Evolutionary conservation across 2,329 filamentous ascomycete genomes (phyloP), one percentile per base, ranked within the genome.

Genomic region (Aureobasidium lini): DNA sequence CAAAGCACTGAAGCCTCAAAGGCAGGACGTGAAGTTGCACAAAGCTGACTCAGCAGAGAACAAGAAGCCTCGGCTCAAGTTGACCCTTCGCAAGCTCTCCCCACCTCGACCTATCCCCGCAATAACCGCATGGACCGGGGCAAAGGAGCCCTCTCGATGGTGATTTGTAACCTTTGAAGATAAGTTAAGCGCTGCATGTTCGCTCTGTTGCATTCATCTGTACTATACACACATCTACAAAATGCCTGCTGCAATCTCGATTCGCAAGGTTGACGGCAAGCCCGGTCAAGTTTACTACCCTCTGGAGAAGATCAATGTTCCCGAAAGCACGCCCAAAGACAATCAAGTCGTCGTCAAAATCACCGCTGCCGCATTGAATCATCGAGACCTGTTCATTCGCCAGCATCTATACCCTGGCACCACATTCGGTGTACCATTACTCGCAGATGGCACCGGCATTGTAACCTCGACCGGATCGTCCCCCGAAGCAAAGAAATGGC

Each of bases 331-430:
- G 1, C 87, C 87, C 15, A 79, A 69, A 39, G 64, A 66, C 54
- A 68, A 79, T 63, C 81, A 96, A 71, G 78, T 96, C 64, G 79
- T 95, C 6, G 77, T 97, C 63, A 84, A 84, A 68, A 78, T 97
- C 69, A 81, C 83, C 37, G 89, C 91, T 54, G 89, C 87, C 1
- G 88, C 93, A 13, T 84, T 97, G 53, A 97, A 97, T 78, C 94
- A 97, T 77, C 88, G 92, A 67, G 94, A 97, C 73, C 84, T 95
- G 66, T 97, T 96, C 77, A 88, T 95, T 74, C 89, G 93, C 58
- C 91, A 94, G 73, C 87, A 92, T 69, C 84, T 95, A 42, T 97
- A 97, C 77, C 93, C 93, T 0, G 87, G 84, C 66, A 87, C 90
- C 57, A 87, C 88, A 11, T 95, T 95, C 72, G 81, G 83, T 61